Base-by-base conservation (phyloP, 805 yeast genomes). In the Kuraishia hungarica region DNA sequence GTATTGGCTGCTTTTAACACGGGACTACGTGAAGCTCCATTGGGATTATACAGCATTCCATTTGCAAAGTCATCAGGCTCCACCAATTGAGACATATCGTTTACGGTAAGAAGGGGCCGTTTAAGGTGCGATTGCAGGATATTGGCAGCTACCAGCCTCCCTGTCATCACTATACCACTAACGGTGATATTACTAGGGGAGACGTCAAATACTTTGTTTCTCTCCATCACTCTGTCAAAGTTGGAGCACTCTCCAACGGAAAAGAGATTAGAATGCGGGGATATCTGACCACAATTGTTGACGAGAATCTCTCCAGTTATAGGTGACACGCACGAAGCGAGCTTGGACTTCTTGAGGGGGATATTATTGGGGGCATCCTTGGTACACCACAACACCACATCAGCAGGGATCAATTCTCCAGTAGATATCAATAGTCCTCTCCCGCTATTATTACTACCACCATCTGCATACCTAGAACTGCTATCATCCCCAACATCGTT, bases 221-320 rank as follows among this genome's bases (percentile, higher is more conserved):
- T 48, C n/a, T 50, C 43, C 13, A 57, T 10, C 21, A 55, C 51
- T 20, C 29, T 50, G 29, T 57, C 55, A 11, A 57, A 46, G 24
- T 51, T 55, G n/a, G 53, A 52, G 23, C 53, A 50, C 48, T 57
- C 59, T 15, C 59, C 59, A 24, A 57, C 47, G 17, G 57, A 35
- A 24, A 52, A 57, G 28, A 56, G 17, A 24, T 23, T 54, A 1
- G 24, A 6, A 24, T 50, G 43, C 2, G 50, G 51, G 6, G 53
- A 5, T 2, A 54, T 23, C 52, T 28, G 49, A 5, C 49, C 39
- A 15, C 35, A 29, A 21, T 21, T 51, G 51, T 57, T 52, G 23
- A 57, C 57, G 8, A 57, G 17, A 10, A 55, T 47, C 26, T 55
- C 57, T 6, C 48, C 43, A 1, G 55, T 55, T 2, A 50, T 46